Evolutionary conservation across 257 asterid species (phyloP).

Genomic region (Capsicum pubescens): DNA sequence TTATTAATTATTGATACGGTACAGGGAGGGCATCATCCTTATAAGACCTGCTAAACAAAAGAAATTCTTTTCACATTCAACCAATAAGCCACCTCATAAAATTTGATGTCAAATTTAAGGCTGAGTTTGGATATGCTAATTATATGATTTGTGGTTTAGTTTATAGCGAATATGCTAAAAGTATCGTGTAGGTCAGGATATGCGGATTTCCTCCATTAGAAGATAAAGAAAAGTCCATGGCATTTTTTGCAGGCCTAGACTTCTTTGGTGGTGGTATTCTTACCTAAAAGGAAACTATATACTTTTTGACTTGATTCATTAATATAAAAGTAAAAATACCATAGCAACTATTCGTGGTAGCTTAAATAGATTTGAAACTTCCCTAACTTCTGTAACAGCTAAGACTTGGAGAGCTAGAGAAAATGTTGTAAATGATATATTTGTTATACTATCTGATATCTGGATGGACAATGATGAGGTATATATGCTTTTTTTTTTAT

Average conservation of each 20-base stretch:
- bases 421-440: conserved; percentile 78
- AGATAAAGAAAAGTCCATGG: too few relatives aligned
- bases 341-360: not conserved
- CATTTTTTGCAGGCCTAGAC: too few relatives aligned
- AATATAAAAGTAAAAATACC: not conserved
- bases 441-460: too few relatives aligned
- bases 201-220: too few relatives aligned
- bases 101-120: not conserved
- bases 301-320: too few relatives aligned
- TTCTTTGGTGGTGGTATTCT: too few relatives aligned
- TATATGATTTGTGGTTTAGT: not conserved
- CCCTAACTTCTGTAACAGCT: conserved; percentile 61
- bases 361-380: conserved; percentile 24
- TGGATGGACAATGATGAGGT: conserved; percentile 56
- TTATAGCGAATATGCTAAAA: not conserved
- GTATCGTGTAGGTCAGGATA: too few relatives aligned
- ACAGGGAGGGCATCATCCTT: too few relatives aligned
- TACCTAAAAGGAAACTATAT: too few relatives aligned
- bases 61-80: too few relatives aligned
- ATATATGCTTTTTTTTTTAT: conserved; percentile 30
- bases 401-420: conserved; percentile 81
- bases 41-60: too few relatives aligned
- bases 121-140: not conserved
- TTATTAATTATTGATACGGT: too few relatives aligned
- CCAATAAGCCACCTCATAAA: not conserved